These are phyloP conservation scores for Tulasnella calospora DNA, from an alignment of 768 basidiomycete genomes.

Conservation along the genomic window DNA sequence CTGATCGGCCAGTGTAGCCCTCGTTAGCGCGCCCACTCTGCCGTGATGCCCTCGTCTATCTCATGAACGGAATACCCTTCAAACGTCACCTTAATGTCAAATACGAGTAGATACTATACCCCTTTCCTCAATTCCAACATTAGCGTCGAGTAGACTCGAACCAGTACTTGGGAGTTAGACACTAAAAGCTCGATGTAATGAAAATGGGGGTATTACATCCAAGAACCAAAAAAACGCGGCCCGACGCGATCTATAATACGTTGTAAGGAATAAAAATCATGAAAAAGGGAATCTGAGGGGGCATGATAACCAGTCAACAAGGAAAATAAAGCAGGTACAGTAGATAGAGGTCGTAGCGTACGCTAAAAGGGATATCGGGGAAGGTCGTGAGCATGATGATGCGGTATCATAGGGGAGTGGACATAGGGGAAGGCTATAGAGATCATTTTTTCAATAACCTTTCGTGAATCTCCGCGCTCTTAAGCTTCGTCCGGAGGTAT, in stretches of 20 bases:
- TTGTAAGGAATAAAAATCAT: constrained; percentile 6
- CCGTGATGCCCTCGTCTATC: neutral
- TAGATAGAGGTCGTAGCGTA: neutral
- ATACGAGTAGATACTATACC: neutral
- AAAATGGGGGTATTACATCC: neutral
- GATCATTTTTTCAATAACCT: constrained; percentile 44
- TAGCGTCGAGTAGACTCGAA: neutral
- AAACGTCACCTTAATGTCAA: neutral
- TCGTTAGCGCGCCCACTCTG: neutral
- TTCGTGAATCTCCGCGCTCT: constrained; percentile 78
- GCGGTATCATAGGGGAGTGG: neutral
- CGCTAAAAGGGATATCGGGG: neutral
- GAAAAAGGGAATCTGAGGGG: constrained; percentile 1
- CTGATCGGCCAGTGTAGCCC: neutral
- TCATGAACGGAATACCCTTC: neutral
- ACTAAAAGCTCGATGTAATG: constrained; percentile 1
- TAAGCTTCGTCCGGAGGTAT: constrained; percentile 74
- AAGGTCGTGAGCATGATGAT: neutral
- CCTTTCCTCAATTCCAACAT: neutral
- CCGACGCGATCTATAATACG: neutral
- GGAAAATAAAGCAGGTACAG: neutral
- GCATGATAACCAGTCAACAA: neutral
- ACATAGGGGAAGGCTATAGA: neutral
- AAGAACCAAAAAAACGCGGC: neutral
- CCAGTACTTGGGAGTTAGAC: neutral